Evolutionary conservation across 1,284 basidiomycete species (phyloP).

Genomic region (Sphagnurus paluster): DNA sequence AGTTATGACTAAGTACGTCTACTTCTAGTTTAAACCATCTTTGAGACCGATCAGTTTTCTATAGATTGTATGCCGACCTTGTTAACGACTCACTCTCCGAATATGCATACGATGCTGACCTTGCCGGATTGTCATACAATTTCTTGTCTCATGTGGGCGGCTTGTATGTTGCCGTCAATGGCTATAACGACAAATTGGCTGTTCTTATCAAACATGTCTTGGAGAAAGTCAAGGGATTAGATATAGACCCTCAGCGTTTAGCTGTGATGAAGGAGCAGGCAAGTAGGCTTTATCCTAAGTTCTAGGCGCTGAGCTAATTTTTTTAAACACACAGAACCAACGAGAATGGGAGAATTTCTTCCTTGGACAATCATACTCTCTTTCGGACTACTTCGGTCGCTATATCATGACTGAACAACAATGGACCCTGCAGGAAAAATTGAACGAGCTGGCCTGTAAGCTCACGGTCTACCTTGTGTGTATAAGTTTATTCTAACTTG

Average conservation of each 20-base stretch:
- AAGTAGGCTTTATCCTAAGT: conserved; percentile 19
- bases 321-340: conserved; percentile 52
- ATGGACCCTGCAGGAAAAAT: conserved; percentile 83
- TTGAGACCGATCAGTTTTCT: conserved; percentile 14
- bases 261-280: conserved; percentile 87
- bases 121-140: conserved; percentile 86
- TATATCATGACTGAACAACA: conserved; percentile 71
- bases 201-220: conserved; percentile 80
- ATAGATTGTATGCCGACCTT: conserved; percentile 82
- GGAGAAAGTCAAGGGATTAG: conserved; percentile 68
- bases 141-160: conserved; percentile 71
- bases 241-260: conserved; percentile 74
- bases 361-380: conserved; percentile 80
- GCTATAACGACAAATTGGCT: conserved; percentile 94
- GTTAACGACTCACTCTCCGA: conserved; percentile 90
- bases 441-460: conserved; percentile 79
- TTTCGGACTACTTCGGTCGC: conserved; percentile 79
- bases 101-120: conserved; percentile 90
- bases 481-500: not conserved
- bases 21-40: not conserved
- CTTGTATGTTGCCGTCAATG: conserved; percentile 71
- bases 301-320: conserved; percentile 5
- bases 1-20: conserved; percentile 56
- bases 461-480: conserved; percentile 17
- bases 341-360: conserved; percentile 86